Evolutionary conservation across 2,329 filamentous ascomycete genomes (phyloP).

Genomic region (Apiospora rasikravindrae): DNA sequence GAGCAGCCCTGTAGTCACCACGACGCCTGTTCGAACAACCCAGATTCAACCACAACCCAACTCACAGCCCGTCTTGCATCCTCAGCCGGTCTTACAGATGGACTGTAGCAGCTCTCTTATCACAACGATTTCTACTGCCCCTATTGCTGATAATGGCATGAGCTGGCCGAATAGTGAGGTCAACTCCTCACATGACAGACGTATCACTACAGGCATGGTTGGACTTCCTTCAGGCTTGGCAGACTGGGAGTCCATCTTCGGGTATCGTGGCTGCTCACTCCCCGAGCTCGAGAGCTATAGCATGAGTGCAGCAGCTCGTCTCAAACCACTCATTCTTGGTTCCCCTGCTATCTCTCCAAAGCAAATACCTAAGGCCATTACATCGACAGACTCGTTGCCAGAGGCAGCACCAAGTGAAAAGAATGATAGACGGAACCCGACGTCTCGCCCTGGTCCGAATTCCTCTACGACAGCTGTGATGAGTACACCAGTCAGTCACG

Average conservation of each 20-base stretch:
- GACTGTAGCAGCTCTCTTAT: not conserved
- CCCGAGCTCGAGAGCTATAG: constrained; percentile 41
- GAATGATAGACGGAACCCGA: not conserved
- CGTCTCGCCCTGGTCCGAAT: not conserved
- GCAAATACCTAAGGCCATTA: constrained; percentile 32
- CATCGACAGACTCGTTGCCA: constrained; percentile 1
- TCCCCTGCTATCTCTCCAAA: constrained; percentile 19
- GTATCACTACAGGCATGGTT: constrained; percentile 41
- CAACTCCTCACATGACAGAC: constrained; percentile 27
- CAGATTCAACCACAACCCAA: not conserved
- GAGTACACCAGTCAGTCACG: not conserved
- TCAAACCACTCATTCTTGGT: not conserved
- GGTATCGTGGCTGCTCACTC: constrained; percentile 40
- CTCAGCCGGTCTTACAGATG: not conserved
- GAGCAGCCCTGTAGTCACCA: not conserved
- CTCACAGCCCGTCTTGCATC: not conserved
- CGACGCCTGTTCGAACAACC: not conserved
- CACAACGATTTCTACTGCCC: not conserved
- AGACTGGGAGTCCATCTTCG: constrained; percentile 35
- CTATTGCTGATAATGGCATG: not conserved
- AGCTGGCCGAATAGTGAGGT: not conserved
- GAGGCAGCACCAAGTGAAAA: not conserved
- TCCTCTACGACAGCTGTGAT: not conserved
- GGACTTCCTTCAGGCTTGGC: constrained; percentile 35
- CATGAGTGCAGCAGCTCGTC: constrained; percentile 25